phyloP scores from a whole-genome alignment of 106 monocot species.

The Posidonia australis region DNA sequence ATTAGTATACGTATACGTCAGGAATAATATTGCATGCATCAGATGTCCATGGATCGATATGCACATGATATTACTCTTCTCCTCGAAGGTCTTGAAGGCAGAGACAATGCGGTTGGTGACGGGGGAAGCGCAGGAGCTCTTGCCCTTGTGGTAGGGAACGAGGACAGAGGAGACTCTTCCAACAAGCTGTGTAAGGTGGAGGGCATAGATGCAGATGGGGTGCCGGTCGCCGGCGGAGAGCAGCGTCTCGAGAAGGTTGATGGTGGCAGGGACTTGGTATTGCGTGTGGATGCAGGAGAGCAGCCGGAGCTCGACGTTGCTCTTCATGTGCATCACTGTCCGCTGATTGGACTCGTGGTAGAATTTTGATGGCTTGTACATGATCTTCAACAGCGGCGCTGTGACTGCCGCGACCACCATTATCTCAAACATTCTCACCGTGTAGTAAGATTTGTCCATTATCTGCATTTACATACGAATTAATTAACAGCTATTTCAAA shows the following conservation, averaged over 20 bases:
- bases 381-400: constrained; percentile 6
- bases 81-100: constrained; percentile 7
- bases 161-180: constrained; percentile 35
- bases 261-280: neutral
- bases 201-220: constrained; percentile 26
- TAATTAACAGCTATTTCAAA: no score
- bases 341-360: neutral
- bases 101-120: constrained; percentile 1
- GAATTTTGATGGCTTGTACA: constrained; percentile 6
- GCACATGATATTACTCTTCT: no score
- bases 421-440: neutral
- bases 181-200: constrained; percentile 42
- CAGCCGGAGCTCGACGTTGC: constrained; percentile 4
- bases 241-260: constrained; percentile 1
- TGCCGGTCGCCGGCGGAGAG: neutral
- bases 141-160: constrained; percentile 18
- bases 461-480: neutral
- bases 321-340: neutral
- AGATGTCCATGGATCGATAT: no score
- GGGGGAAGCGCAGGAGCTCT: neutral
- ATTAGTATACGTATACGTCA: no score
- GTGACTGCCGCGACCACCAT: neutral
- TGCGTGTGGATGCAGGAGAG: constrained; percentile 5
- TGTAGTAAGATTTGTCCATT: neutral
- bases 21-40: no score